Percentiles rank a stretch among this genome's conserved stretches.
These are phyloP conservation scores for Parascedosporium putredinis DNA, from an alignment of 2,329 filamentous ascomycete genomes.

Conservation along the genomic window DNA sequence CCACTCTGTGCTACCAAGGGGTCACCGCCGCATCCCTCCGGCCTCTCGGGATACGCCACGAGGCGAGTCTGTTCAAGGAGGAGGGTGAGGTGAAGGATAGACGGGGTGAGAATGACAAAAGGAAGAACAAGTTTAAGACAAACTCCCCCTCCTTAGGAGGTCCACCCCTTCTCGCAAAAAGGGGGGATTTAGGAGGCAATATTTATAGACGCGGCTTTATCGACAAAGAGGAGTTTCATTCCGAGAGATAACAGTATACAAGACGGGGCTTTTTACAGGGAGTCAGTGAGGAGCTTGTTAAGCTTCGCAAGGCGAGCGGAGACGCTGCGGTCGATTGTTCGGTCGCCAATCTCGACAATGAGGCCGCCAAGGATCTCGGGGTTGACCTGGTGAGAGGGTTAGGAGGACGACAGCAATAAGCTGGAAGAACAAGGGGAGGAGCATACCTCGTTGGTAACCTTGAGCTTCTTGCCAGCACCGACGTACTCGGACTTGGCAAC, in stretches of 20 bases:
- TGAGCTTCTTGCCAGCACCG: constrained; percentile 90
- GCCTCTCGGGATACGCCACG: not conserved
- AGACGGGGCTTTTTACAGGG: constrained; percentile 61
- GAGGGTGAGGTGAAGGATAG: no score
- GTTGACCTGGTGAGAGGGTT: constrained; percentile 59
- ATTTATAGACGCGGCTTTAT: not conserved
- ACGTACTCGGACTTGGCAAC: constrained; percentile 84
- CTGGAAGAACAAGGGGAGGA: not conserved
- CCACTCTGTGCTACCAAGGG: no score
- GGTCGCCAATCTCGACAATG: constrained; percentile 91
- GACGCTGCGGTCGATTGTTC: constrained; percentile 95
- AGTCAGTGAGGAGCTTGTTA: constrained; percentile 97
- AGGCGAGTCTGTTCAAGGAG: no score
- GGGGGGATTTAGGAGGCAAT: not conserved
- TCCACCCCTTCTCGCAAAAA: no score
- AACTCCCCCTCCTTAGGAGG: not conserved
- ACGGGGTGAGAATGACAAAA: no score
- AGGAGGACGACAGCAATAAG: not conserved
- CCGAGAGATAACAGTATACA: not conserved
- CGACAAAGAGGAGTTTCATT: not conserved
- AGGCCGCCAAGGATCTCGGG: constrained; percentile 89
- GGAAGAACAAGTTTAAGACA: not conserved
- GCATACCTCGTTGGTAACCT: constrained; percentile 81
- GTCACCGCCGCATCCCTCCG: no score
- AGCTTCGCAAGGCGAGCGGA: constrained; percentile 92